phyloP scores from a whole-genome alignment of 352 stramenopile species.

The Phytopythium aichiense region DNA sequence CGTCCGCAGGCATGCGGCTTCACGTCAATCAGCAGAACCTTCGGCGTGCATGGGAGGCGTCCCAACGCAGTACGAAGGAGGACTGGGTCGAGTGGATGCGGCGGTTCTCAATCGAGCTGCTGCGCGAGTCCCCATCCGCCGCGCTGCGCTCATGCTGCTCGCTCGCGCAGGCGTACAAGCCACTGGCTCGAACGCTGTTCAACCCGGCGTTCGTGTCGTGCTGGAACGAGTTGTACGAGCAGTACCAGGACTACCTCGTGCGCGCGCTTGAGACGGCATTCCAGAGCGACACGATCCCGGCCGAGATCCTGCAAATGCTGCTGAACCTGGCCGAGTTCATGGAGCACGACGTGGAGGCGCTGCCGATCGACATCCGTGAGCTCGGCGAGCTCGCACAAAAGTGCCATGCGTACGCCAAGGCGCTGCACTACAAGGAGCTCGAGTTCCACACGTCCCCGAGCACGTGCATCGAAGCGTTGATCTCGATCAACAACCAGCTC shows the following conservation, averaged over 20 bases:
- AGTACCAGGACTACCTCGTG: constrained; percentile 92
- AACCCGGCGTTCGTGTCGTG: constrained; percentile 98
- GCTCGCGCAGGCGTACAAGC: constrained; percentile 95
- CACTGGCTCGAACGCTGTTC: constrained; percentile 95
- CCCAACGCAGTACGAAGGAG: constrained; percentile 85
- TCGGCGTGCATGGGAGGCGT: constrained; percentile 93
- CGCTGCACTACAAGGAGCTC: constrained; percentile 95
- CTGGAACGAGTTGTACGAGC: constrained; percentile 96
- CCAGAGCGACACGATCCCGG: constrained; percentile 87
- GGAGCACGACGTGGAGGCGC: constrained; percentile 95
- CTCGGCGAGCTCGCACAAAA: constrained; percentile 94
- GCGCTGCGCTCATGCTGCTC: constrained; percentile 91
- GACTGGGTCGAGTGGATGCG: constrained; percentile 99
- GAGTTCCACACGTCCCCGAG: constrained; percentile 92
- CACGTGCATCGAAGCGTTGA: constrained; percentile 97
- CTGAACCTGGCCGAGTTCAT: constrained; percentile 99
- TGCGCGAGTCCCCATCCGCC: constrained; percentile 95
- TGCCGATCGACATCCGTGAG: constrained; percentile 96
- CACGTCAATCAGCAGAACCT: constrained; percentile 94
- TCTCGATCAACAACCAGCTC: constrained; percentile 99
- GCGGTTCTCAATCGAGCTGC: constrained; percentile 93
- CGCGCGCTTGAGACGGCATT: constrained; percentile 94
- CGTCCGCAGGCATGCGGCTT: constrained; percentile 57
- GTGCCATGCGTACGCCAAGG: constrained; percentile 97
- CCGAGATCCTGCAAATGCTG: constrained; percentile 96